Conservation (phyloP, 2,329 filamentous ascomycete species). For the Simplicillium aogashimaense region DNA sequence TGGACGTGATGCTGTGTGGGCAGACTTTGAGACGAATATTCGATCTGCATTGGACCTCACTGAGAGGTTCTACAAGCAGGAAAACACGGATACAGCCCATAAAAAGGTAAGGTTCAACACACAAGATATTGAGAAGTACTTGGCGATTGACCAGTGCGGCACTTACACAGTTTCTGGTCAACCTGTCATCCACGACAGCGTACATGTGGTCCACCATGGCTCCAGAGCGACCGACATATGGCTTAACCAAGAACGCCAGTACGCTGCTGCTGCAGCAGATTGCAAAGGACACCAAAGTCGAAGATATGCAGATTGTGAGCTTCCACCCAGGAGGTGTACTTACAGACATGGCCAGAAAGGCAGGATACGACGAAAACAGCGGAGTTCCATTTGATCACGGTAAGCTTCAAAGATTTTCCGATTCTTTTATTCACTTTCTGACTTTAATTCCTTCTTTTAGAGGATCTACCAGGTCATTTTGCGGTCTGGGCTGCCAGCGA, state of each 20-base stretch:
- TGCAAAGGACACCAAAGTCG: slow-evolving; percentile 19
- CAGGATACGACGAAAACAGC: slow-evolving; percentile 11
- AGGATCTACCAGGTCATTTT: slow-evolving; percentile 15
- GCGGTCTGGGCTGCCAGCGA: slow-evolving; percentile 26
- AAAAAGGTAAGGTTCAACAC: slow-evolving; percentile 4
- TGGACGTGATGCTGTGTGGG: slow-evolving; percentile 6
- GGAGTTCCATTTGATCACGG: slow-evolving; percentile 16
- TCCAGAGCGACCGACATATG: slow-evolving; percentile 17
- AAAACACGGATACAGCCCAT: neutral
- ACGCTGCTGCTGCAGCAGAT: slow-evolving; percentile 26
- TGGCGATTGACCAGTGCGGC: neutral
- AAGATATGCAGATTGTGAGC: slow-evolving; percentile 16
- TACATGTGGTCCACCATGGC: slow-evolving; percentile 7
- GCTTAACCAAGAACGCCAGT: slow-evolving; percentile 25
- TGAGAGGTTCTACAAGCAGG: slow-evolving; percentile 10
- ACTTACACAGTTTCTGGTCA: slow-evolving; percentile 8
- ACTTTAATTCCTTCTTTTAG: neutral
- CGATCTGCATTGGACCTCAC: slow-evolving; percentile 8
- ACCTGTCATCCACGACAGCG: slow-evolving; percentile 4
- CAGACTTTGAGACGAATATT: slow-evolving; percentile 9
- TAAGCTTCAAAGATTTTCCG: slow-evolving; percentile 1
- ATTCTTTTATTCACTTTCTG: neutral
- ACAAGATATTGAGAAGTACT: neutral
- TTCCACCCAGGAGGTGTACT: slow-evolving; percentile 13
- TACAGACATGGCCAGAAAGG: slow-evolving; percentile 15